Conservation (phyloP, 768 basidiomycete species). For the Mycena latifolia region DNA sequence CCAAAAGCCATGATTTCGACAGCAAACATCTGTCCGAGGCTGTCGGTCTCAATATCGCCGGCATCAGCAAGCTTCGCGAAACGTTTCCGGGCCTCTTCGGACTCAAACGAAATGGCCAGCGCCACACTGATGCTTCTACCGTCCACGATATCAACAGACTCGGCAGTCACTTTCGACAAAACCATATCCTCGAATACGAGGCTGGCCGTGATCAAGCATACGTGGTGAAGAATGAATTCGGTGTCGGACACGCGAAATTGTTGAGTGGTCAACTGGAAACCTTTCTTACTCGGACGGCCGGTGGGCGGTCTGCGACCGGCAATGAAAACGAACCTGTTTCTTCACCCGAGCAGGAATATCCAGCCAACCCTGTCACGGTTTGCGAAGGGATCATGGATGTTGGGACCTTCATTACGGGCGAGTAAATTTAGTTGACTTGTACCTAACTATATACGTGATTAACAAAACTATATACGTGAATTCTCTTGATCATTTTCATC, state of each 20-base stretch:
- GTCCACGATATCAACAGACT: conserved; percentile 12
- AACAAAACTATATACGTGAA: too few species aligned
- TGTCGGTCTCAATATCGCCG: conserved; percentile 14
- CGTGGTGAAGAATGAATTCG: conserved; percentile 21
- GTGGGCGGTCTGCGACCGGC: not conserved
- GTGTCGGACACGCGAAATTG: not conserved
- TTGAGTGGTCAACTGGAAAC: conserved; percentile 6
- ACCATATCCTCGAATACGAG: conserved; percentile 12
- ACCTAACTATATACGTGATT: not conserved
- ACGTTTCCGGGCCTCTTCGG: conserved; percentile 16
- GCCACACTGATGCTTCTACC: not conserved
- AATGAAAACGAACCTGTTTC: not conserved
- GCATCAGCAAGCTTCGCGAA: conserved; percentile 19
- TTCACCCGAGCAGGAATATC: not conserved
- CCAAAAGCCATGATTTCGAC: conserved; percentile 26
- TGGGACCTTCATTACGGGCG: not conserved
- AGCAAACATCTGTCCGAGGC: conserved; percentile 14
- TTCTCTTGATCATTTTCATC: conserved; percentile 1
- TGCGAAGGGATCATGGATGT: conserved; percentile 11
- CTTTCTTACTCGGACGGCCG: conserved; percentile 11
- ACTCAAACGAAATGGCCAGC: conserved; percentile 5
- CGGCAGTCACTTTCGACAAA: conserved; percentile 6
- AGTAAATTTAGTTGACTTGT: not conserved
- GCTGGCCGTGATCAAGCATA: conserved; percentile 22
- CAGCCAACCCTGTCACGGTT: not conserved